Evolutionary conservation across 2,329 filamentous ascomycete species (phyloP).

Genomic region (Aspergillus hortae): DNA sequence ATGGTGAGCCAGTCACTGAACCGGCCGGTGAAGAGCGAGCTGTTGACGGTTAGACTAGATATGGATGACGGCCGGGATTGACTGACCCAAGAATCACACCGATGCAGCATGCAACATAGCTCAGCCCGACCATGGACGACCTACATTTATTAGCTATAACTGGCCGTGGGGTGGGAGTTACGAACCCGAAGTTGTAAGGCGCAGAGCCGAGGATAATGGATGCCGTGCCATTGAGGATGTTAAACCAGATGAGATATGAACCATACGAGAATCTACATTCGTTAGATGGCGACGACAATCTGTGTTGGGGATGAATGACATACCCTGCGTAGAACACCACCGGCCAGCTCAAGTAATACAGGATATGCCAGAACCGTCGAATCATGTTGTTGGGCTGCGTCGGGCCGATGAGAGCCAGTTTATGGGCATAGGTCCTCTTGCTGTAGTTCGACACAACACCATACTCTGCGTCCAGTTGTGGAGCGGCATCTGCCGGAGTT

Average conservation of each 20-base stretch:
- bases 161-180: neutral
- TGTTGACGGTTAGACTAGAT: conserved; percentile 6
- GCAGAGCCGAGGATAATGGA: conserved; percentile 33
- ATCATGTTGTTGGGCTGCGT: conserved; percentile 32
- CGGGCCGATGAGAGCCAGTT: conserved; percentile 28
- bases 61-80: no score
- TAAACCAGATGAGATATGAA: conserved; percentile 39
- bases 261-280: conserved; percentile 35
- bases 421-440: conserved; percentile 33
- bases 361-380: conserved; percentile 26
- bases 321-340: conserved; percentile 38
- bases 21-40: conserved; percentile 37
- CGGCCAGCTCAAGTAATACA: conserved; percentile 37
- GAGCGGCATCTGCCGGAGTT: neutral
- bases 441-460: conserved; percentile 15
- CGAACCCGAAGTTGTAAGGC: conserved; percentile 37
- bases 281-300: no score
- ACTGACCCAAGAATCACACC: conserved; percentile 31
- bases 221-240: conserved; percentile 38
- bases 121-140: conserved; percentile 37
- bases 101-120: conserved; percentile 34
- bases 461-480: conserved; percentile 10
- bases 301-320: no score
- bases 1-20: conserved; percentile 40
- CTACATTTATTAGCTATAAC: conserved; percentile 19